Percentiles rank a stretch among this genome's conserved stretches.
phyloP scores from a whole-genome alignment of 169 alveolate genomes.

The Plasmodium reichenowi region DNA sequence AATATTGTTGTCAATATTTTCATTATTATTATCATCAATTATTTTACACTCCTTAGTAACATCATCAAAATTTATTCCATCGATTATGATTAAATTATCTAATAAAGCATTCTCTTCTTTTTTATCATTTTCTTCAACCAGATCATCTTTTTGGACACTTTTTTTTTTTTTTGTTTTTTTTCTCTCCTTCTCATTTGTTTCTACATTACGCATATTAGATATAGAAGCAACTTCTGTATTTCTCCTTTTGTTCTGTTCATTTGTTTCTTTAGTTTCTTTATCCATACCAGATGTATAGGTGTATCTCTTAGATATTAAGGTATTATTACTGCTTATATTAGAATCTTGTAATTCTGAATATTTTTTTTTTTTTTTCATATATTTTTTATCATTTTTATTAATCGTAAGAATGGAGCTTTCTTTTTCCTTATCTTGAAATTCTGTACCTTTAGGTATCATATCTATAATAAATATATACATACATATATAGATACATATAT shows the following conservation, averaged over 20 bases:
- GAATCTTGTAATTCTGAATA: not conserved
- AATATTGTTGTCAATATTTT: not conserved
- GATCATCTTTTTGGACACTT: not conserved
- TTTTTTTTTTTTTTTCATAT: not conserved
- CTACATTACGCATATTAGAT: not conserved
- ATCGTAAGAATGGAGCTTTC: too few relatives aligned
- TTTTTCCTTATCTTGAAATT: too few relatives aligned
- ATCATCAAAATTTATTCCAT: constrained; percentile 51
- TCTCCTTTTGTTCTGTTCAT: constrained; percentile 16
- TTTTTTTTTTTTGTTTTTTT: not conserved
- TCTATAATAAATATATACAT: too few relatives aligned
- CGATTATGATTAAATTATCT: constrained; percentile 25
- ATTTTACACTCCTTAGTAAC: constrained; percentile 64
- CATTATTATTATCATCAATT: constrained; percentile 1
- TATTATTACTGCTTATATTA: not conserved
- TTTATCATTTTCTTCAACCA: not conserved
- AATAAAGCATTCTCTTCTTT: not conserved
- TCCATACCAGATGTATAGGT: not conserved
- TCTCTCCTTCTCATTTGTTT: not conserved
- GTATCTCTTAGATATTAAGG: not conserved
- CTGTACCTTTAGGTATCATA: too few relatives aligned
- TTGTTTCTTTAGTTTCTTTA: not conserved
- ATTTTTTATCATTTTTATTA: not conserved
- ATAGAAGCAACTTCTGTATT: constrained; percentile 29
- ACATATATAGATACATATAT: too few relatives aligned